Evolutionary conservation across 192 early-diverging fungal genomes (phyloP), one percentile per base, ranked within the genome.

Genomic region (Geranomyces michiganensis): DNA sequence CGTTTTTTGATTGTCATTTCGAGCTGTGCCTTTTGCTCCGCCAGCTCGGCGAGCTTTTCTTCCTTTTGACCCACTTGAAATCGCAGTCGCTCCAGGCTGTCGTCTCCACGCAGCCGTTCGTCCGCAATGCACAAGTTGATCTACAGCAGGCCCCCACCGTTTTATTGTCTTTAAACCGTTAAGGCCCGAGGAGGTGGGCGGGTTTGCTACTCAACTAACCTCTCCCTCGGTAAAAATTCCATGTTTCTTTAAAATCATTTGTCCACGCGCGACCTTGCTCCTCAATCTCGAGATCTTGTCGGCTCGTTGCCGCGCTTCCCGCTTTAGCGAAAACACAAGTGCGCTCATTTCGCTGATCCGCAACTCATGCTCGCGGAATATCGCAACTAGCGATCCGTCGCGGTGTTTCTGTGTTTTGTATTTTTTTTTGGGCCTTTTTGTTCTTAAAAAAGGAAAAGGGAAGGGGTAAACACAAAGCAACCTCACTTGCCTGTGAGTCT

Each of bases 401-500:
- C 58, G 22, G 17, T 60, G 17, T 32, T 32, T 60, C 58, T 60
- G n/a, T n/a, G n/a, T n/a, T n/a, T n/a, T n/a, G n/a, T n/a, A n/a
- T n/a, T n/a, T n/a, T n/a, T n/a, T n/a, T n/a, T n/a, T n/a, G n/a
- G n/a, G n/a, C n/a, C n/a, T n/a, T n/a, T n/a, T n/a, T n/a, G n/a
- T n/a, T n/a, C n/a, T n/a, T n/a, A n/a, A n/a, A n/a, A n/a, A n/a
- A n/a, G n/a, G n/a, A n/a, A n/a, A n/a, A n/a, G n/a, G n/a, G n/a
- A n/a, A n/a, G n/a, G n/a, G n/a, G n/a, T n/a, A n/a, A n/a, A n/a
- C n/a, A n/a, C n/a, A n/a, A n/a, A n/a, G n/a, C n/a, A n/a, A 10
- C 3, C 36, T 41, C 5, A 41, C 58, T 60, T 60, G 27, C 58
- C 58, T 60, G 9, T 26, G 58, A 19, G 27, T 60, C 58, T 17